These are phyloP conservation scores for Kazachstania africana DNA, from an alignment of 805 yeast species.

Conservation along the genomic window DNA sequence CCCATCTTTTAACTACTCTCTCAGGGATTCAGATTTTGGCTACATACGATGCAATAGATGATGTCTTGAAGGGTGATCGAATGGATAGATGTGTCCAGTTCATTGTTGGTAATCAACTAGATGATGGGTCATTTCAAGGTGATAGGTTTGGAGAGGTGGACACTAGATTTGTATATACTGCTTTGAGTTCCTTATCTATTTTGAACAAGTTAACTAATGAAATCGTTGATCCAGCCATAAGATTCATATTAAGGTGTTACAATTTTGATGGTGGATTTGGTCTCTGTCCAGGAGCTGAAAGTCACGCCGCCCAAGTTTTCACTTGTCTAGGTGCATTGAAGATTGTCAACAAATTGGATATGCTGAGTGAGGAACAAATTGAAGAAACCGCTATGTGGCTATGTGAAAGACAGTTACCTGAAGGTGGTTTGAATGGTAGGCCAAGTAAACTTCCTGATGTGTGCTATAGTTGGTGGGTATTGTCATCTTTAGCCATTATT, in stretches of 20 bases:
- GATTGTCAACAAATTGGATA: slow-evolving; percentile 48
- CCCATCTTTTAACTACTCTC: slow-evolving; percentile 73
- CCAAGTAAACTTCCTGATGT: slow-evolving; percentile 94
- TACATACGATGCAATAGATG: slow-evolving; percentile 52
- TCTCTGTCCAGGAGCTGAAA: slow-evolving; percentile 84
- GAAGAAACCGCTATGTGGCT: slow-evolving; percentile 72
- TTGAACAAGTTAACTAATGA: slow-evolving; percentile 50
- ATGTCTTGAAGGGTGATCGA: slow-evolving; percentile 25
- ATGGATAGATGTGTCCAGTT: slow-evolving; percentile 28
- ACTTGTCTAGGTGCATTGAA: slow-evolving; percentile 77
- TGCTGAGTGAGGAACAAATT: slow-evolving; percentile 25
- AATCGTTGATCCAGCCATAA: slow-evolving; percentile 49
- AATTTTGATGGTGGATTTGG: slow-evolving; percentile 98
- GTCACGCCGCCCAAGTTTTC: slow-evolving; percentile 87
- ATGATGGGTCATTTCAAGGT: slow-evolving; percentile 72
- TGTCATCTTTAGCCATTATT: slow-evolving; percentile 61
- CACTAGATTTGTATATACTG: slow-evolving; percentile 80
- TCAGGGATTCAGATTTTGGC: slow-evolving; percentile 76
- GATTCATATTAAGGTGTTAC: slow-evolving; percentile 55
- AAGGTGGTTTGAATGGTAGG: slow-evolving; percentile 92
- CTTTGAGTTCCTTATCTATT: slow-evolving; percentile 60
- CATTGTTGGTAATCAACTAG: slow-evolving; percentile 27
- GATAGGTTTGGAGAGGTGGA: slow-evolving; percentile 89
- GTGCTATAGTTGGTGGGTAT: slow-evolving; percentile 98
- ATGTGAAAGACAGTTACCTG: slow-evolving; percentile 72